These are phyloP conservation scores for Alisma plantagoaquatica DNA, from an alignment of 106 monocot genomes.

Conservation along the genomic window DNA sequence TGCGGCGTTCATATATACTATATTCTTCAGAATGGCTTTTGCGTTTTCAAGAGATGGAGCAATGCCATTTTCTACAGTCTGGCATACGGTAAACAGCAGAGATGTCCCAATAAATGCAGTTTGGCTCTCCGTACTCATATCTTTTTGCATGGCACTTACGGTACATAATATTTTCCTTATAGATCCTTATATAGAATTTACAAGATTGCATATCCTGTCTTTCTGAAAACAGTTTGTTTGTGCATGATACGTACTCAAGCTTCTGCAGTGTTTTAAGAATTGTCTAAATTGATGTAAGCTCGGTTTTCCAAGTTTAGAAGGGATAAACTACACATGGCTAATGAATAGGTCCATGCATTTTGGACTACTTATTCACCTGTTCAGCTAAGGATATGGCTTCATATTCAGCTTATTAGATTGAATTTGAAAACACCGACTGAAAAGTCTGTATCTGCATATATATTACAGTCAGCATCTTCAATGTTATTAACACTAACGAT, in stretches of 20 bases:
- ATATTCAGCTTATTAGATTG: too few relatives aligned
- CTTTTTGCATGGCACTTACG: conserved; percentile 66
- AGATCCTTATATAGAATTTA: neutral
- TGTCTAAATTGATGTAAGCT: too few relatives aligned
- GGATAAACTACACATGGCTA: too few relatives aligned
- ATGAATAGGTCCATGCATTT: too few relatives aligned
- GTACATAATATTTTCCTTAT: conserved; percentile 19
- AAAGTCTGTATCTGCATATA: too few relatives aligned
- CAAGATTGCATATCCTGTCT: neutral
- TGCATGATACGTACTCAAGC: neutral
- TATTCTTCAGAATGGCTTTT: conserved; percentile 55
- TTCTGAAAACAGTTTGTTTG: neutral
- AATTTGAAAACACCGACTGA: too few relatives aligned
- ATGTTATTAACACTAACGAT: too few relatives aligned
- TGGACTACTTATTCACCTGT: too few relatives aligned
- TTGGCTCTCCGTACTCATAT: conserved; percentile 55
- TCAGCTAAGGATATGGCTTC: too few relatives aligned
- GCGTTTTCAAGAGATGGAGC: conserved; percentile 83
- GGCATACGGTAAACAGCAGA: conserved; percentile 67
- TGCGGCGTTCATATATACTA: neutral
- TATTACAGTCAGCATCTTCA: too few relatives aligned
- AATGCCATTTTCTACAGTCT: conserved; percentile 61
- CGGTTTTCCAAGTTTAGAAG: too few relatives aligned
- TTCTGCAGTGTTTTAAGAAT: neutral
- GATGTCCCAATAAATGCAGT: conserved; percentile 72